A percentile compares a stretch with the other conserved stretches of the same genome.
Conservation (phyloP, 169 alveolate species). For the Perkinsus olseni region DNA sequence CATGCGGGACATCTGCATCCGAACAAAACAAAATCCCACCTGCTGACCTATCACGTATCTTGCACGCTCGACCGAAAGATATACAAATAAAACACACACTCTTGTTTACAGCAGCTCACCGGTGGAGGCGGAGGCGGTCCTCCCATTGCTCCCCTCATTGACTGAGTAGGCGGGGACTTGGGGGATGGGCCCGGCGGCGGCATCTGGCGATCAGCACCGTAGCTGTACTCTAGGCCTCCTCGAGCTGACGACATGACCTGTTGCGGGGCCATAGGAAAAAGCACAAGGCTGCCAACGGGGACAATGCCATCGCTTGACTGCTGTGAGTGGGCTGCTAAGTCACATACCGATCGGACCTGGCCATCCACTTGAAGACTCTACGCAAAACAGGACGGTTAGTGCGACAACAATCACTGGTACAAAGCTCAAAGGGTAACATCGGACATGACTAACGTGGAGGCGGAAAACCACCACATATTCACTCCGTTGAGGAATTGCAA, state of each 20-base stretch:
- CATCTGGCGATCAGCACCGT: neutral
- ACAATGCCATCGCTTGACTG: too few relatives aligned
- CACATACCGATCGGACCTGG: too few relatives aligned
- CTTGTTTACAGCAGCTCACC: neutral
- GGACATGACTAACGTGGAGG: neutral
- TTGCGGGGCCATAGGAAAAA: neutral
- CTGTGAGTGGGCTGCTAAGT: too few relatives aligned
- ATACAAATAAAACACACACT: too few relatives aligned
- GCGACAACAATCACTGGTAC: neutral
- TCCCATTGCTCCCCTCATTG: neutral
- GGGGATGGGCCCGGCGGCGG: neutral
- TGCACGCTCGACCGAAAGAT: neutral
- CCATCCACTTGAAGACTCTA: too few relatives aligned
- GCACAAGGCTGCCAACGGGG: neutral
- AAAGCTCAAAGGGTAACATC: neutral
- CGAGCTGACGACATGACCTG: neutral
- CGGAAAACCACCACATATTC: too few relatives aligned
- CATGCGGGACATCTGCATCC: neutral
- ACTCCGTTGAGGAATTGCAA: too few relatives aligned
- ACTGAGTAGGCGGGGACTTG: neutral
- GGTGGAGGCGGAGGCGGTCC: neutral
- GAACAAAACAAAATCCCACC: neutral
- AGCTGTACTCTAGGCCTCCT: neutral
- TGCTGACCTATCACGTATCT: neutral
- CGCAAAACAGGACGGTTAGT: too few relatives aligned